Evolutionary conservation across 2,329 filamentous ascomycete species (phyloP).

Genomic region (Alternaria gansuensis): DNA sequence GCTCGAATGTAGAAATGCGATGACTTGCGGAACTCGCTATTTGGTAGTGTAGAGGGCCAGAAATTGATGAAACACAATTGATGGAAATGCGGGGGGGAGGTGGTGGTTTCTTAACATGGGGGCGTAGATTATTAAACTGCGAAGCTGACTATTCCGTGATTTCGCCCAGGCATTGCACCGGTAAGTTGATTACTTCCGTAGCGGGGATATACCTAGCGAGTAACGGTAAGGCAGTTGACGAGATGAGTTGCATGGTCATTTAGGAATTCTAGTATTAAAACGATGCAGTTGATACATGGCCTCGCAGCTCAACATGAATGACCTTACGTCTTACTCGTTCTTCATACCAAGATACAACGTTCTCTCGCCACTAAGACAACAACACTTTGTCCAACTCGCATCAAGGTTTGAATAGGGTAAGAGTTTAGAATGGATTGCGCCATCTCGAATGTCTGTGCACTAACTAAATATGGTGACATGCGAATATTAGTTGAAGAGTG

Average conservation of each 20-base stretch:
- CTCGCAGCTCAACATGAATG: neutral
- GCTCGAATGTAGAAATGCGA: neutral
- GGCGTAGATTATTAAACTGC: neutral
- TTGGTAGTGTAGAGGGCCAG: neutral
- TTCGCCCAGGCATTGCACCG: neutral
- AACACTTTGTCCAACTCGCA: neutral
- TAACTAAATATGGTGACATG: too few species aligned
- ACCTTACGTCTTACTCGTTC: neutral
- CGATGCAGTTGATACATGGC: neutral
- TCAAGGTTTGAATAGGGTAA: too few species aligned
- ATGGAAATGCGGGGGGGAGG: neutral
- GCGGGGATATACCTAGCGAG: neutral
- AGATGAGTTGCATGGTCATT: neutral
- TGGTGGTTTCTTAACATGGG: neutral
- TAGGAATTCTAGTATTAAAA: neutral
- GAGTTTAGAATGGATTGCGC: too few species aligned
- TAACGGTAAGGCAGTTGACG: neutral
- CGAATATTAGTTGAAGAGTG: too few species aligned
- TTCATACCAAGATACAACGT: neutral
- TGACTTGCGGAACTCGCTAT: neutral
- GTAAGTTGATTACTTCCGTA: neutral
- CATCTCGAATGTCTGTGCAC: too few species aligned
- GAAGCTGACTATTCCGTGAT: neutral
- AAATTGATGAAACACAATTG: neutral
- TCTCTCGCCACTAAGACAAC: neutral